Base-by-base conservation (phyloP, 768 basidiomycete species). In the Phlebiopsis flavidoalba region DNA sequence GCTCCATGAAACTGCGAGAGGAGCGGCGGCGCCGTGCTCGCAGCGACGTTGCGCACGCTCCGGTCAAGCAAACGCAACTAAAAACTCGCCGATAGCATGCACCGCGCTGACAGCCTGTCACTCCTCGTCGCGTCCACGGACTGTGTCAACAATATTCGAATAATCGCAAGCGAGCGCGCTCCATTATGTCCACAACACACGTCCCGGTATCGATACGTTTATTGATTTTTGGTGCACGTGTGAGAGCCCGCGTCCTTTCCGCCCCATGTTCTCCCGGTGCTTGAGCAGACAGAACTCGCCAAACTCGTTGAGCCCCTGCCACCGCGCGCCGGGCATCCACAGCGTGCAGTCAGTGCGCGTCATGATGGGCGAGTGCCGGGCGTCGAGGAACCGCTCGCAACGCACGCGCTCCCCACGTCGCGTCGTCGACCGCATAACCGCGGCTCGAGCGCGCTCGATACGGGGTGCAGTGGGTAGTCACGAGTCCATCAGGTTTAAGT, bases 201-300 rank as follows among this genome's bases (percentile, higher is more conserved):
- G 36, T 26, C 31, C 50, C 52, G 35, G n/a, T 40, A n/a, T n/a
- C n/a, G n/a, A n/a, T n/a, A 43, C 6, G 11, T 36, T 31, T 50
- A 49, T 57, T 35, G 52, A 51, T 57, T 19, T 37, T 62, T 57
- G n/a, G 57, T 49, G 61, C 51, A 68, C 66, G 21, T n/a, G 56
- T 61, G 58, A 65, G 54, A 61, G 53, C n/a, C n/a, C 48, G 60
- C 47, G 53, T 26, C 71, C 68, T 64, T 74, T 73, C 58, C 51
- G 53, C 59, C 58, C 63, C 60, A 75, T 70, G 31, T 65, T 71
- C 62, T 70, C 75, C 66, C 72, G 82, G 64, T 93, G 88, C 72
- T 80, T 85, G 62, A 99, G 77, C 63, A 99, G 70, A 71, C 95
- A 97, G 71, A 93, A 97, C 67, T 98, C 93, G 1, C 96, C 96